A percentile compares a stretch with the other conserved stretches of the same genome.
Conservation (phyloP, 2,329 filamentous ascomycete species). For the Colletotrichum graminicola region DNA sequence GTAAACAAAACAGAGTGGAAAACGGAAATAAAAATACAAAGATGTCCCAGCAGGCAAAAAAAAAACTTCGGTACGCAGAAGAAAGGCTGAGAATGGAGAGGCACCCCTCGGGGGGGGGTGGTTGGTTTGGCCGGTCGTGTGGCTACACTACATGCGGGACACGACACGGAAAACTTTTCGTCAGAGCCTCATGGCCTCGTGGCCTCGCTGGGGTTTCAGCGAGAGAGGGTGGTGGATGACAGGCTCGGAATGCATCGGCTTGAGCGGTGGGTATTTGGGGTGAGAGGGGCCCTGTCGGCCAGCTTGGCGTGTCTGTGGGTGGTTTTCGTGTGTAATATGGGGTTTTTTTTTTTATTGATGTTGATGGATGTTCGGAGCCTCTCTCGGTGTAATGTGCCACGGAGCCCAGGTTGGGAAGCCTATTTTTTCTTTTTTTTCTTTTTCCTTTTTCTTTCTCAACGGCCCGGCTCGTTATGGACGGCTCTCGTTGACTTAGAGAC, state of each 20-base stretch:
- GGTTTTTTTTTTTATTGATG: not conserved
- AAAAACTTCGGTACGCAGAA: not conserved
- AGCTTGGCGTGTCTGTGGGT: constrained; percentile 15
- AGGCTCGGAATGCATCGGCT: constrained; percentile 37
- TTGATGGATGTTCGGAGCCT: constrained; percentile 26
- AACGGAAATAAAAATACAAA: not conserved
- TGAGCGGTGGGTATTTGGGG: not conserved
- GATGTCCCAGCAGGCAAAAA: not conserved
- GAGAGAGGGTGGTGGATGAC: no score
- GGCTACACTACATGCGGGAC: not conserved
- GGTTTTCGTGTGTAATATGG: not conserved
- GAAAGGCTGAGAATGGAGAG: not conserved
- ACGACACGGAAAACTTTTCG: constrained; percentile 26
- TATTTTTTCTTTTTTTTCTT: not conserved
- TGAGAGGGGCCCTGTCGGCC: not conserved
- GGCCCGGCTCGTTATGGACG: not conserved
- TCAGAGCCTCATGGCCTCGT: constrained; percentile 22
- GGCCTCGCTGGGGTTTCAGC: not conserved
- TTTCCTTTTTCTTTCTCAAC: not conserved
- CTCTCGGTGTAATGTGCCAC: constrained; percentile 35
- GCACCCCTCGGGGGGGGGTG: fast-evolving
- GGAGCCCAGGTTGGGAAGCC: not conserved
- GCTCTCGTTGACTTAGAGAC: constrained; percentile 48
- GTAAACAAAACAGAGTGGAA: not conserved
- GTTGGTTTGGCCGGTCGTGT: not conserved